A percentile compares a stretch with the other conserved stretches of the same genome.
These are phyloP conservation scores for Fusarium nematophilum DNA, from an alignment of 2,329 filamentous ascomycete species.

Conservation along the genomic window DNA sequence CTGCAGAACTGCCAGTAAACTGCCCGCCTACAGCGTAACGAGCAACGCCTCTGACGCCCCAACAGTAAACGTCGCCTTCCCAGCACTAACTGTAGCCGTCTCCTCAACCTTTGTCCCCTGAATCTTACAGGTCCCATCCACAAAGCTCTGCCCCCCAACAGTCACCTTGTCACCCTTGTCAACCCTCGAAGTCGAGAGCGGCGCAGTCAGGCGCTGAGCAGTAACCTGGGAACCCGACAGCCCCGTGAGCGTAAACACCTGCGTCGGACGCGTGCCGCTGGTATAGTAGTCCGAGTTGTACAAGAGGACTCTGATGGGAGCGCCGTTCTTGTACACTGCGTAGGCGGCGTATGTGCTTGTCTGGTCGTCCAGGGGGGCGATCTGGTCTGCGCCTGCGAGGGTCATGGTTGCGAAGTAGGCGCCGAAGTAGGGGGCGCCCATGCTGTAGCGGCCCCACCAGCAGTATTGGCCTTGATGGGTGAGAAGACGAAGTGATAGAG, in stretches of 20 bases:
- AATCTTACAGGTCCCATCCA: slow-evolving; percentile 26
- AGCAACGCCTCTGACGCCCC: slow-evolving; percentile 20
- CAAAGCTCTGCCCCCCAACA: slow-evolving; percentile 31
- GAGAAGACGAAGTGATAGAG: not conserved
- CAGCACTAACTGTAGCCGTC: slow-evolving; percentile 7
- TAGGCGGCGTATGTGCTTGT: slow-evolving; percentile 58
- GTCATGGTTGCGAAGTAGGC: slow-evolving; percentile 59
- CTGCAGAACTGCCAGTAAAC: no score
- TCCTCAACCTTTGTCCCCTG: slow-evolving; percentile 18
- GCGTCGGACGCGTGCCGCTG: slow-evolving; percentile 43
- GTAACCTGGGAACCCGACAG: slow-evolving; percentile 49
- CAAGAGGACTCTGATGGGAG: slow-evolving; percentile 54
- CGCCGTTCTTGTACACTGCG: slow-evolving; percentile 53
- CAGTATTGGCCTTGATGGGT: slow-evolving; percentile 53
- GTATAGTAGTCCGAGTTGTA: slow-evolving; percentile 59
- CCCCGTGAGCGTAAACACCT: slow-evolving; percentile 56
- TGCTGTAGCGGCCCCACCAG: slow-evolving; percentile 60
- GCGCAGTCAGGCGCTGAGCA: slow-evolving; percentile 51
- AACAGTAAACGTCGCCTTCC: slow-evolving; percentile 17
- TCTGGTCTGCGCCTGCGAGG: slow-evolving; percentile 55
- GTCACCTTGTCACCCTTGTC: slow-evolving; percentile 31
- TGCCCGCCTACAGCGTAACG: slow-evolving; percentile 8
- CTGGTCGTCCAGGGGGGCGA: slow-evolving; percentile 60
- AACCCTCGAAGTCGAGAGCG: slow-evolving; percentile 27
- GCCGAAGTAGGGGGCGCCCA: slow-evolving; percentile 64